Evolutionary conservation across 2,329 filamentous ascomycete species (phyloP).

Genomic region (Talaromyces sp.): DNA sequence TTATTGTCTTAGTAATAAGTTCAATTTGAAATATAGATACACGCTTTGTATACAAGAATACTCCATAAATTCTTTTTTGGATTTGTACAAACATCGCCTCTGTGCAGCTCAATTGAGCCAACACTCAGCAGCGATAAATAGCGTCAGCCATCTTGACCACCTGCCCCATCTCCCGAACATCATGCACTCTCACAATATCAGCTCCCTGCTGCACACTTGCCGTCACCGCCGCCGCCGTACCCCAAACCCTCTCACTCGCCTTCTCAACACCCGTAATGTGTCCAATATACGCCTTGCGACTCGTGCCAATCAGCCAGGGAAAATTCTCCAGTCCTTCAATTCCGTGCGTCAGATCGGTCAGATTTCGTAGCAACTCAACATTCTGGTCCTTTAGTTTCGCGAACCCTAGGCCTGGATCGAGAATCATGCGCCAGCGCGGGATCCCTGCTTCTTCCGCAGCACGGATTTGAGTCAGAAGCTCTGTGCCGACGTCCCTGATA

Average conservation of each 20-base stretch:
- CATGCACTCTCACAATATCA: constrained; percentile 89
- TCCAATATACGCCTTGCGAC: constrained; percentile 86
- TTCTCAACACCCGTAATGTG: constrained; percentile 71
- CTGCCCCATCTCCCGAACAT: constrained; percentile 79
- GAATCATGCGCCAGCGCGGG: constrained; percentile 86
- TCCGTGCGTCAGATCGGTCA: constrained; percentile 58
- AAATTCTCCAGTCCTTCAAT: constrained; percentile 52
- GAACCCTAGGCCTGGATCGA: constrained; percentile 93
- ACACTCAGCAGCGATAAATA: constrained; percentile 62
- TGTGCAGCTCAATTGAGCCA: background rate
- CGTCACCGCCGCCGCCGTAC: constrained; percentile 83
- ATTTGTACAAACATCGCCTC: background rate
- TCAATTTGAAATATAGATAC: background rate
- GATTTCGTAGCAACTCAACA: constrained; percentile 67
- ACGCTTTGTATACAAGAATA: background rate
- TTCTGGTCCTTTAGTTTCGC: constrained; percentile 82
- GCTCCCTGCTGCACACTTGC: constrained; percentile 83
- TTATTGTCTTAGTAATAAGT: constrained; percentile 12
- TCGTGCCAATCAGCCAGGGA: constrained; percentile 86
- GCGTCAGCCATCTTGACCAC: constrained; percentile 87
- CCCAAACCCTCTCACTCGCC: constrained; percentile 70
- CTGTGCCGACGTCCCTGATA: constrained; percentile 61
- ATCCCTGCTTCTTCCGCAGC: constrained; percentile 80
- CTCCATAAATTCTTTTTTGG: background rate
- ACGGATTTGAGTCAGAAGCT: constrained; percentile 66